Base-by-base conservation (phyloP, 805 yeast species). In the Starmerella sp. region DNA sequence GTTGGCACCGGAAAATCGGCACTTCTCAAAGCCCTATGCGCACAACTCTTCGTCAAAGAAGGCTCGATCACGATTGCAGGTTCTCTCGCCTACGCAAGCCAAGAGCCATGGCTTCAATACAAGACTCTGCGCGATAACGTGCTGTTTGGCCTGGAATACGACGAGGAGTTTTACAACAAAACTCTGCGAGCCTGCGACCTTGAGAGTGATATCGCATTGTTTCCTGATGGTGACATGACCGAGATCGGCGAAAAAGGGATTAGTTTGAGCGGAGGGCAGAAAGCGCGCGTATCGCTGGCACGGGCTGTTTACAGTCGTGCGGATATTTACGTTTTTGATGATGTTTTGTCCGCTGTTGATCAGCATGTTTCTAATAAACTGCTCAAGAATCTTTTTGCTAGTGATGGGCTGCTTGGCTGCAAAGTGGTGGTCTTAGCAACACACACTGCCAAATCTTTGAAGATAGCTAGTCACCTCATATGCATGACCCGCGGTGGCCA, bases 191-290 rank as follows among this genome's bases (percentile, higher is more conserved):
- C 95, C 0, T 90, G 97, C 75, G 95, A 93, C 10, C 76, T 90
- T 61, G 70, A 77, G 8, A 80, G 79, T 34, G 97, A 90, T 70
- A 73, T 90, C 58, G 78, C 77, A 39, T 77, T 80, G 15, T 75
- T 90, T 54, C 84, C 95, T 3, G 84, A 85, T 66, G 95, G 95
- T 54, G 97, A 90, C 68, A 73, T 73, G 51, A 90, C 97, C 5
- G 78, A 85, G 63, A 96, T 90, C 57, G 97, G 97, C 62, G 97
- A 90, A 71, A 89, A 89, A 71, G 97, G 97, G 61, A 87, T 90
- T 52, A 85, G 95, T n/a, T 73, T 90, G 54, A 85, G 95, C 39
- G 97, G 97, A 51, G 97, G 97, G 39, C 96, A 90, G 69, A 89
- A 89, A 74, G 96, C 97, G 0, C 80, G 97, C 68, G 75, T 90